A percentile compares a stretch with the other conserved stretches of the same genome.
Evolutionary conservation across 306 rosid species (phyloP).

Genomic region (Vigna nakashimae): DNA sequence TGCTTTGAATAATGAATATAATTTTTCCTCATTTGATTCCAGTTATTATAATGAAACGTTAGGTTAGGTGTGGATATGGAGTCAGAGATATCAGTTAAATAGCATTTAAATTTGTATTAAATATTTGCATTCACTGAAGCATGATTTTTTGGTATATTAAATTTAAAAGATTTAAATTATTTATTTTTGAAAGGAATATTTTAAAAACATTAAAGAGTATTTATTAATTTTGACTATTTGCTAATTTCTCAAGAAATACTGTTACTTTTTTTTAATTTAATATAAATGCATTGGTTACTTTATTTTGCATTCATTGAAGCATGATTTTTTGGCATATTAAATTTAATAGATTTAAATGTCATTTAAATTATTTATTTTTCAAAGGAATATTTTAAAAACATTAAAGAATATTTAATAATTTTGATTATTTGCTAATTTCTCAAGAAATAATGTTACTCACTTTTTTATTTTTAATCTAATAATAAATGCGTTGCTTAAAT

Average conservation of each 20-base stretch:
- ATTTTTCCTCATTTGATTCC: neutral
- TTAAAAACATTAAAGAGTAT: conserved; percentile 1
- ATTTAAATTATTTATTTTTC: neutral
- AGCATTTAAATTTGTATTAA: neutral
- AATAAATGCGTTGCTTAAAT: neutral
- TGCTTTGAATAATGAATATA: neutral
- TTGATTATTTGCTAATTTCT: neutral
- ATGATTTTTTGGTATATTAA: too few species aligned
- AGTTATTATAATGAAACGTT: conserved; percentile 1
- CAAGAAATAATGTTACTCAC: neutral
- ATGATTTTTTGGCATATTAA: too few species aligned
- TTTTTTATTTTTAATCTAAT: neutral
- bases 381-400: conserved; percentile 2
- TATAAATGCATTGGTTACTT: too few species aligned
- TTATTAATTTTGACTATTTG: neutral
- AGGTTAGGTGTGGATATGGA: conserved; percentile 9
- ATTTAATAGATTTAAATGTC: neutral
- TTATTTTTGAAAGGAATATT: neutral
- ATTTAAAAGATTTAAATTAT: neutral
- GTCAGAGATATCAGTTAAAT: neutral
- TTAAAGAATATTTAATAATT: neutral
- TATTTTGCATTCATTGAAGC: too few species aligned
- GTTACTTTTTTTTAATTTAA: too few species aligned
- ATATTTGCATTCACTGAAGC: too few species aligned
- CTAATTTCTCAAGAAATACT: neutral